phyloP scores from a whole-genome alignment of 1,284 basidiomycete species.

The Papiliotrema nemorosa region DNA sequence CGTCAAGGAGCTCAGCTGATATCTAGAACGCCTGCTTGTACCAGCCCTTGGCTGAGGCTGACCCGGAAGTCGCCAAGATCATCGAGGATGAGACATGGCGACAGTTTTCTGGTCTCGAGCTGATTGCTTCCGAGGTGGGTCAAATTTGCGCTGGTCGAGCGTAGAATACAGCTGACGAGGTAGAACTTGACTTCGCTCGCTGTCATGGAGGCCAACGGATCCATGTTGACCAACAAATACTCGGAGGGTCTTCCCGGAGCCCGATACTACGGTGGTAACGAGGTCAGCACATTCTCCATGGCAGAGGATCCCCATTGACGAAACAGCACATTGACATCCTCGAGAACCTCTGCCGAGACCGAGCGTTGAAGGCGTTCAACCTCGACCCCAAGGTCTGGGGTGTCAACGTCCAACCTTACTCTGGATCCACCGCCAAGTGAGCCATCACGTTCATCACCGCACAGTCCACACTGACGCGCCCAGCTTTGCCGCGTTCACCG shows the following conservation, averaged over 20 bases:
- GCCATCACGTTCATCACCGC: slow-evolving; percentile 24
- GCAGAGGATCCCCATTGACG: neutral
- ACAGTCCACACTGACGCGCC: slow-evolving; percentile 1
- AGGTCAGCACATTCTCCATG: slow-evolving; percentile 46
- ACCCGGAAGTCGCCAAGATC: slow-evolving; percentile 93
- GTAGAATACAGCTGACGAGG: neutral
- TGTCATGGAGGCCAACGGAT: slow-evolving; percentile 97
- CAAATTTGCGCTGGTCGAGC: neutral
- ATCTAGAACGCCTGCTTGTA: slow-evolving; percentile 86
- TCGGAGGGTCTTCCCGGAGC: slow-evolving; percentile 92
- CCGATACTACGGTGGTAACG: slow-evolving; percentile 97
- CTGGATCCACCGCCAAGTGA: slow-evolving; percentile 86
- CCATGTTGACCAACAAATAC: slow-evolving; percentile 98
- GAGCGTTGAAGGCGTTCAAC: slow-evolving; percentile 94
- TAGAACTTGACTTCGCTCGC: slow-evolving; percentile 91
- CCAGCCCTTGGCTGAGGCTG: slow-evolving; percentile 77
- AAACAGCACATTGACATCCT: slow-evolving; percentile 86
- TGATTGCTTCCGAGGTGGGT: slow-evolving; percentile 47
- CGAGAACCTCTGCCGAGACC: slow-evolving; percentile 89
- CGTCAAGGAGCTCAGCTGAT: neutral
- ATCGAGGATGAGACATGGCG: slow-evolving; percentile 99
- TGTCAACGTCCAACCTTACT: slow-evolving; percentile 99
- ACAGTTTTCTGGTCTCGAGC: slow-evolving; percentile 92
- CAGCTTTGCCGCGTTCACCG: slow-evolving; percentile 96
- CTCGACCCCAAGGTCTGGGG: slow-evolving; percentile 90